Percentiles rank a stretch among this genome's conserved stretches.
Evolutionary conservation across 768 basidiomycete genomes (phyloP).

Genomic region (Tricholomella constricta): DNA sequence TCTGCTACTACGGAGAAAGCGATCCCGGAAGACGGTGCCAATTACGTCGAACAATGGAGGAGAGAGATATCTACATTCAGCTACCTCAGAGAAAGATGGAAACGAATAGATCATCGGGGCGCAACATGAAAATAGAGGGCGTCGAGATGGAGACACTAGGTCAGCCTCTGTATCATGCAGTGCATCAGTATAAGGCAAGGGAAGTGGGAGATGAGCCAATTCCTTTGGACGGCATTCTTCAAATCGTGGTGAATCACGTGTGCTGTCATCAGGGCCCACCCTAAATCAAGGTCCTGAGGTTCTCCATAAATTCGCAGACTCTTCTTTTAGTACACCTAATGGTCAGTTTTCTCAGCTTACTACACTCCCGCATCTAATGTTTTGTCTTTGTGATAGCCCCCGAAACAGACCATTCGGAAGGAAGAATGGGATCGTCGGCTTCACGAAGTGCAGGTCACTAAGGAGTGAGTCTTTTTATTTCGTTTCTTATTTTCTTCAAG

Average conservation of each 20-base stretch:
- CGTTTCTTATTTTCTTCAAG: conserved; percentile 24
- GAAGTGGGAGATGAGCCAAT: conserved; percentile 51
- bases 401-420: conserved; percentile 63
- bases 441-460: conserved; percentile 80
- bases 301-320: conserved; percentile 32
- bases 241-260: conserved; percentile 2
- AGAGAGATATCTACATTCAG: conserved; percentile 33
- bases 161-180: conserved; percentile 45
- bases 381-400: conserved; percentile 31
- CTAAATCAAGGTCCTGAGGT: conserved; percentile 27
- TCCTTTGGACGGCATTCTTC: too few relatives aligned
- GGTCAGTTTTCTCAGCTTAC: conserved; percentile 30
- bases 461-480: conserved; percentile 69
- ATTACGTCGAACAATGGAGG: conserved; percentile 55
- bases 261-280: conserved; percentile 25
- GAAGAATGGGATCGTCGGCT: conserved; percentile 88
- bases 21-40: conserved; percentile 42
- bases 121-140: conserved; percentile 41
- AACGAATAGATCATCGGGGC: conserved; percentile 41
- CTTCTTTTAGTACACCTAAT: conserved; percentile 28
- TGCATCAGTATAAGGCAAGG: conserved; percentile 50
- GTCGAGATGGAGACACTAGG: conserved; percentile 56
- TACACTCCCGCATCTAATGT: conserved; percentile 8
- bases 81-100: conserved; percentile 46
- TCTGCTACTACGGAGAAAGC: too few relatives aligned